Evolutionary conservation across 108 stramenopile species (phyloP), one percentile per base, ranked within the genome.

Genomic region (Fragilariopsis cylindrus): DNA sequence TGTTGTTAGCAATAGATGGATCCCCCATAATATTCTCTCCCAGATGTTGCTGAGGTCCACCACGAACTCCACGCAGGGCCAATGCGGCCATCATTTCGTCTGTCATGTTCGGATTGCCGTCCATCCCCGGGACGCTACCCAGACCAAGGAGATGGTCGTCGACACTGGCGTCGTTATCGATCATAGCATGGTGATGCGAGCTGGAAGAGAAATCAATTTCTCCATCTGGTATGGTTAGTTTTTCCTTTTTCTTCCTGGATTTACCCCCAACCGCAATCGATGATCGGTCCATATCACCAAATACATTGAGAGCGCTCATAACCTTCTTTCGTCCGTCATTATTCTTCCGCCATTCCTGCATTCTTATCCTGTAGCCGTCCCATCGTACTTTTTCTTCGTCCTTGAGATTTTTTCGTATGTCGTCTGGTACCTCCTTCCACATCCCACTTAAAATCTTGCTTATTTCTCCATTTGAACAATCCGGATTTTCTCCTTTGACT

Each of bases 371-470:
- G 75, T 85, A 85, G 13, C 42, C 44, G 19, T 42, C 78, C 71
- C 84, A 78, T 18, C 52, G 50, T 2, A 45, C 57, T 52, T 72
- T 56, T 70, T 86, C 85, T 18, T 74, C 48, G 30, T 75, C 76
- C 8, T 60, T 71, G 62, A 76, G 73, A 3, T 56, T 45, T 48
- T 72, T 62, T 53, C 69, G 55, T 15, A 68, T 66, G 2, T 68
- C 52, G 7, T 78, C 82, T 13, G 60, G 49, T 4, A 60, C 54
- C 16, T 81, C 78, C 60, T 79, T 75, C 85, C 85, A 86, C 77
- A 69, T 79, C 11, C 52, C 7, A 18, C 76, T 74, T 48, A 84
- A 57, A 9, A 83, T 62, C 74, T 76, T 81, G 52, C 65, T 65
- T 12, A 84, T 77, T 46, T 76, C 76, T 44, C 72, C 79, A 66